Evolutionary conservation across 768 basidiomycete species (phyloP).

Genomic region (Zangia roseola): DNA sequence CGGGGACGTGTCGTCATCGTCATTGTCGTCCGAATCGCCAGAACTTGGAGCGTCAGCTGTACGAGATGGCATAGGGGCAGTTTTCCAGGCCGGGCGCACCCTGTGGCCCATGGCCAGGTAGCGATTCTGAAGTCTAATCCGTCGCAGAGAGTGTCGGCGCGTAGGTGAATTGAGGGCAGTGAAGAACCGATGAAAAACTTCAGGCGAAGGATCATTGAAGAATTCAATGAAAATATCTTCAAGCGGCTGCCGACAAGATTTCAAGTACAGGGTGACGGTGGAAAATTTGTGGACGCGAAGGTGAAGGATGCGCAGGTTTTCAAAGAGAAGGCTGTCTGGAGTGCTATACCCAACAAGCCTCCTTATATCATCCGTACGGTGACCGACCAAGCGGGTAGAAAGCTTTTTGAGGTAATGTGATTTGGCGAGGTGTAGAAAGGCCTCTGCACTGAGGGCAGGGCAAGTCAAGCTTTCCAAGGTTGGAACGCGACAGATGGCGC

Average conservation of each 20-base stretch:
- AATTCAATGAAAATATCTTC: slow-evolving; percentile 1
- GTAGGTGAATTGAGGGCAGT: background rate
- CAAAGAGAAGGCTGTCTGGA: background rate
- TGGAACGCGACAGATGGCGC: slow-evolving; percentile 1
- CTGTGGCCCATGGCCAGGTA: too few relatives aligned
- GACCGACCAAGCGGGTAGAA: background rate
- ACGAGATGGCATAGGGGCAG: too few relatives aligned
- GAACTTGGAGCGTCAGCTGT: too few relatives aligned
- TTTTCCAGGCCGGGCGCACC: too few relatives aligned
- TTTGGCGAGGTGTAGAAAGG: slow-evolving; percentile 1
- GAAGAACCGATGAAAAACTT: slow-evolving; percentile 4
- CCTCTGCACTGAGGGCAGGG: background rate
- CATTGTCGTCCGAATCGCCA: too few relatives aligned
- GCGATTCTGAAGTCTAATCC: background rate
- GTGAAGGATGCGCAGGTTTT: slow-evolving; percentile 5
- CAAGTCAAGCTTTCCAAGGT: background rate
- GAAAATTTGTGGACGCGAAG: slow-evolving; percentile 1
- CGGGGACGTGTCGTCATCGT: too few relatives aligned
- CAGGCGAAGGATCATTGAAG: background rate
- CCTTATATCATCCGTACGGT: background rate
- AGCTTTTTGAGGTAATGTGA: background rate
- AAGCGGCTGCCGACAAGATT: slow-evolving; percentile 6
- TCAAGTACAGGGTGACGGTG: slow-evolving; percentile 5
- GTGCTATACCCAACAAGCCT: background rate
- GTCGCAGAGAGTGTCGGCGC: slow-evolving; percentile 1